Conservation (phyloP, 306 rosid species). For the Vicia faba region DNA sequence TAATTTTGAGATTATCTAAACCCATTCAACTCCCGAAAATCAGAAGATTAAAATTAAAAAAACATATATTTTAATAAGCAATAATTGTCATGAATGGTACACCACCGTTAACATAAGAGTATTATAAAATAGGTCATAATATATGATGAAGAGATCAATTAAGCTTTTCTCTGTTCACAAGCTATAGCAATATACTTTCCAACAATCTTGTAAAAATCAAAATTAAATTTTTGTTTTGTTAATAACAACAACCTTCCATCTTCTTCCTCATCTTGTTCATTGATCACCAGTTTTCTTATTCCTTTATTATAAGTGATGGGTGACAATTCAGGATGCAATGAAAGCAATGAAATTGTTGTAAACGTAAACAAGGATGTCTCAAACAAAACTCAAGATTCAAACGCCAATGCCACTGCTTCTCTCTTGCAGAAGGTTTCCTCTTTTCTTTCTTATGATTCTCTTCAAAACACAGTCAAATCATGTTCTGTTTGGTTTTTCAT, state of each 20-base stretch:
- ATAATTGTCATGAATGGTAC: not conserved
- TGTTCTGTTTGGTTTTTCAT: not conserved
- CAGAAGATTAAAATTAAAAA: not conserved
- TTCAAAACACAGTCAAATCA: not conserved
- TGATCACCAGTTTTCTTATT: not conserved
- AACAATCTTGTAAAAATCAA: not conserved
- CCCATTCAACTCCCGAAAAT: not conserved
- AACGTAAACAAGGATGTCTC: conserved; percentile 45
- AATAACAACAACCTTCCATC: not conserved
- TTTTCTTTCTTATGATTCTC: not conserved
- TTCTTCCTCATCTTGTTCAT: not conserved
- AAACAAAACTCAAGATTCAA: conserved; percentile 10
- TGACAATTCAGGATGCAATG: conserved; percentile 43
- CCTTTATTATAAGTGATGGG: conserved; percentile 46
- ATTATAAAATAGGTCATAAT: not conserved
- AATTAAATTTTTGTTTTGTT: not conserved
- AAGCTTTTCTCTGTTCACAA: not conserved
- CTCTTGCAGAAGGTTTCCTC: conserved; percentile 70
- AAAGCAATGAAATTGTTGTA: conserved; percentile 47
- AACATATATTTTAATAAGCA: not conserved
- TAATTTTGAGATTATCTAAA: not conserved
- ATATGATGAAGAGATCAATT: not conserved
- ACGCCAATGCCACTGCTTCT: conserved; percentile 38
- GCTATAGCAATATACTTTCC: not conserved
- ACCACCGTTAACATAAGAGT: not conserved